A percentile compares a stretch with the other conserved stretches of the same genome.
These are phyloP conservation scores for Bromus sterilis DNA, from an alignment of 176 grass and related monocot species.

Conservation along the genomic window DNA sequence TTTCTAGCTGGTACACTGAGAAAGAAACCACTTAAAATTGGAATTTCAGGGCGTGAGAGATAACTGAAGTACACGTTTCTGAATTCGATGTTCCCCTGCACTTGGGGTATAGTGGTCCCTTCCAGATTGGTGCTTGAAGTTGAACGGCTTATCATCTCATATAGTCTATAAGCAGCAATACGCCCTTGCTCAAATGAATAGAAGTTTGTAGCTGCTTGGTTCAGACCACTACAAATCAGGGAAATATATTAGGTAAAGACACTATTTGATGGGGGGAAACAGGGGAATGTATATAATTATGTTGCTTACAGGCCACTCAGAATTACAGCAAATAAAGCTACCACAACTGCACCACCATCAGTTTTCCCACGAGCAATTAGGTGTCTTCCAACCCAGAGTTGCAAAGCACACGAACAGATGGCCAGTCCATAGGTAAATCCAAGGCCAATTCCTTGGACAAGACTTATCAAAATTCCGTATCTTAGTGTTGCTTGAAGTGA, in stretches of 20 bases:
- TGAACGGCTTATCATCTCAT: conserved; percentile 98
- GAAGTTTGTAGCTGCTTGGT: conserved; percentile 99
- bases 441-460: conserved; percentile 98
- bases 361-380: conserved; percentile 68
- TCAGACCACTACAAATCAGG: conserved; percentile 69
- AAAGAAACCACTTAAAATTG: conserved; percentile 98
- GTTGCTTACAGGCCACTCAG: conserved; percentile 92
- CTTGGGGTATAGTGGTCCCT: conserved; percentile 60
- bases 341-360: conserved; percentile 91
- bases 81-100: conserved; percentile 98
- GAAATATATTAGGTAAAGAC: conserved; percentile 15
- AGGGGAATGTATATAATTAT: neutral
- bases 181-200: conserved; percentile 99
- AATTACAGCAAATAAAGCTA: conserved; percentile 93
- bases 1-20: conserved; percentile 95
- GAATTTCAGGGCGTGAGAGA: conserved; percentile 95
- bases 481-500: conserved; percentile 95
- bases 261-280: neutral
- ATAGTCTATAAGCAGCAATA: conserved; percentile 97
- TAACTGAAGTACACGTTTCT: conserved; percentile 99
- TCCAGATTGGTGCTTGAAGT: conserved; percentile 81
- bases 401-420: conserved; percentile 93
- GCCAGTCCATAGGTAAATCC: conserved; percentile 99
- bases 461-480: conserved; percentile 98
- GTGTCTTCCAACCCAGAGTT: conserved; percentile 93